phyloP scores from a whole-genome alignment of 805 yeast genomes.

The Kluyveromyces dobzhanskii region DNA sequence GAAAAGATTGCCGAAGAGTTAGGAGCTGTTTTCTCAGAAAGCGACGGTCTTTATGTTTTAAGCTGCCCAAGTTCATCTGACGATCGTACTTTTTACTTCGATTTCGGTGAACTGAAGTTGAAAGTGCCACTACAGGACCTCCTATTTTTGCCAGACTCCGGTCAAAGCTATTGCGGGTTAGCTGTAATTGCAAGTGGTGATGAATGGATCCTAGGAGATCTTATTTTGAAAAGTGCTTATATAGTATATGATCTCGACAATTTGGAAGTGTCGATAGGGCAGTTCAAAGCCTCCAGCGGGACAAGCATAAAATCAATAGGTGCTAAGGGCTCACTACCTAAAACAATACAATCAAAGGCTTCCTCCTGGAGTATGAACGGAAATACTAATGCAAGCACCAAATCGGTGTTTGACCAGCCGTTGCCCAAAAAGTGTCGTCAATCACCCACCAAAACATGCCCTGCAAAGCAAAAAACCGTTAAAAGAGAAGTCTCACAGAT shows the following conservation, averaged over 20 bases:
- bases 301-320: background rate
- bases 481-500: constrained; percentile 3
- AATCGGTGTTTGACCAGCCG: background rate
- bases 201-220: constrained; percentile 42
- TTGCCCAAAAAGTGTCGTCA: background rate
- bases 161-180: constrained; percentile 35
- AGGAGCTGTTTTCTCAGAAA: constrained; percentile 30
- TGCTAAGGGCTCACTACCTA: background rate
- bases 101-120: constrained; percentile 53
- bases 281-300: constrained; percentile 26
- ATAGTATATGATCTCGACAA: constrained; percentile 47
- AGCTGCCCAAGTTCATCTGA: constrained; percentile 31
- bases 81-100: constrained; percentile 28
- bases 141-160: constrained; percentile 19
- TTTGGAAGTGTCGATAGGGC: constrained; percentile 37
- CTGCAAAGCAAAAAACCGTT: background rate
- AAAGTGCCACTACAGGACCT: constrained; percentile 38
- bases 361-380: constrained; percentile 1
- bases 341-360: background rate
- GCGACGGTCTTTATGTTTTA: constrained; percentile 34
- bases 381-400: background rate
- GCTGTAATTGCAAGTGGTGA: constrained; percentile 33
- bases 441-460: background rate
- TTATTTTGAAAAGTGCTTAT: constrained; percentile 44
- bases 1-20: constrained; percentile 25